A percentile compares a stretch with the other conserved stretches of the same genome.
phyloP scores from a whole-genome alignment of 2,329 filamentous ascomycete genomes.

The Fusarium haematococcum region DNA sequence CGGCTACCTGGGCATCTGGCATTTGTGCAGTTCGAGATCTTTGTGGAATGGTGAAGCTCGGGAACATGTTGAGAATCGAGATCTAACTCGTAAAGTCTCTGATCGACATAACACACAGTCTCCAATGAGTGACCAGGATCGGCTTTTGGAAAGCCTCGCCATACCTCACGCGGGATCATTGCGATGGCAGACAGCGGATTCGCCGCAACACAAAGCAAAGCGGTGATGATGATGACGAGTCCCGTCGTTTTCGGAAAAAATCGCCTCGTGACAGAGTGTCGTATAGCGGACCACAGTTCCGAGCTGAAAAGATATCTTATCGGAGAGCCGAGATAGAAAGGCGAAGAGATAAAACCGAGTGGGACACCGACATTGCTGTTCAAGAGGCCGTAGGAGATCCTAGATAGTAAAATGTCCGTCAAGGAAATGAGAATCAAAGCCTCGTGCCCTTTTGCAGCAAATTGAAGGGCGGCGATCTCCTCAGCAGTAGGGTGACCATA shows the following conservation, averaged over 20 bases:
- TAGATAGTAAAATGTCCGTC: not conserved
- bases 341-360: constrained; percentile 6
- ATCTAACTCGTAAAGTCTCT: not conserved
- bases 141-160: not conserved
- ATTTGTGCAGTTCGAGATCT: not conserved
- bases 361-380: not conserved
- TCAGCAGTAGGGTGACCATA: not conserved
- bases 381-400: not conserved
- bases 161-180: constrained; percentile 18
- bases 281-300: not conserved
- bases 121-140: not conserved
- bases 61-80: not conserved
- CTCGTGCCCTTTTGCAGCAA: constrained; percentile 12
- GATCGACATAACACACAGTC: not conserved
- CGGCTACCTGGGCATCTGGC: not conserved
- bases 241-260: not conserved
- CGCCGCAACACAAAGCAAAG: not conserved
- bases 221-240: not conserved
- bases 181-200: constrained; percentile 11
- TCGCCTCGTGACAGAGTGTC: not conserved
- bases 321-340: constrained; percentile 6
- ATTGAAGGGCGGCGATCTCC: constrained; percentile 1
- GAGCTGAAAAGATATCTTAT: constrained; percentile 6
- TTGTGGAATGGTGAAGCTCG: not conserved
- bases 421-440: constrained; percentile 7